phyloP scores from a whole-genome alignment of 2,329 filamentous ascomycete genomes.

The Teratosphaeria destructans region DNA sequence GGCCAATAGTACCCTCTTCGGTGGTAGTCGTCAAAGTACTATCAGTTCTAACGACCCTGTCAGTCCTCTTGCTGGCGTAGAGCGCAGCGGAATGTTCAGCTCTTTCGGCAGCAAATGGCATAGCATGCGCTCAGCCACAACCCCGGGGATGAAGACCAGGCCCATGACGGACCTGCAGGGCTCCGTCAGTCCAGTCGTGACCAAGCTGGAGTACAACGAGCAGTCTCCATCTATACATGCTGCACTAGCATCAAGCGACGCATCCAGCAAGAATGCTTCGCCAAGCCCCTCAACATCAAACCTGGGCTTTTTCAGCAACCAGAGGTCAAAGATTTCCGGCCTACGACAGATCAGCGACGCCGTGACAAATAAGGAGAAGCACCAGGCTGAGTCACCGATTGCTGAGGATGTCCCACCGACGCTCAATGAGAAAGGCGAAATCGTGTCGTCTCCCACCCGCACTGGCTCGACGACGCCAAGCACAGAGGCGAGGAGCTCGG shows the following conservation, averaged over 20 bases:
- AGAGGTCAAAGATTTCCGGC: slow-evolving; percentile 47
- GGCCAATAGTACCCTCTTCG: slow-evolving; percentile 48
- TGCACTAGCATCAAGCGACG: slow-evolving; percentile 25
- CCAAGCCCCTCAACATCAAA: slow-evolving; percentile 21
- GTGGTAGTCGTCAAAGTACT: slow-evolving; percentile 1
- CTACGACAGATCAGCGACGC: slow-evolving; percentile 76
- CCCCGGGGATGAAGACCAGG: slow-evolving; percentile 15
- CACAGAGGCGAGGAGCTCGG: slow-evolving; percentile 37
- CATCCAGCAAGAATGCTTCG: slow-evolving; percentile 26
- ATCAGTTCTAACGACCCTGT: slow-evolving; percentile 19
- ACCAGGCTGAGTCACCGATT: slow-evolving; percentile 16
- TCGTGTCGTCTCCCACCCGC: slow-evolving; percentile 54
- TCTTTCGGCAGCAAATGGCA: slow-evolving; percentile 10
- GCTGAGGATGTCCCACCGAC: slow-evolving; percentile 15
- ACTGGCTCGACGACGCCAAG: slow-evolving; percentile 65
- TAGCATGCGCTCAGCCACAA: slow-evolving; percentile 17
- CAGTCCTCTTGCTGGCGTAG: slow-evolving; percentile 6
- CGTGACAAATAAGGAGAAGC: slow-evolving; percentile 44
- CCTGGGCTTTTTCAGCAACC: slow-evolving; percentile 26
- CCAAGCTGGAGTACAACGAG: slow-evolving; percentile 45
- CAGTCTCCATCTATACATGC: slow-evolving; percentile 4
- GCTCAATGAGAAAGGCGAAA: slow-evolving; percentile 34
- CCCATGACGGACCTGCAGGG: slow-evolving; percentile 32
- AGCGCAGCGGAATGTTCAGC: slow-evolving; percentile 2
- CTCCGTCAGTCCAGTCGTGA: slow-evolving; percentile 44